These are phyloP conservation scores for Coniosporium uncinatum DNA, from an alignment of 2,329 filamentous ascomycete species.

Conservation along the genomic window DNA sequence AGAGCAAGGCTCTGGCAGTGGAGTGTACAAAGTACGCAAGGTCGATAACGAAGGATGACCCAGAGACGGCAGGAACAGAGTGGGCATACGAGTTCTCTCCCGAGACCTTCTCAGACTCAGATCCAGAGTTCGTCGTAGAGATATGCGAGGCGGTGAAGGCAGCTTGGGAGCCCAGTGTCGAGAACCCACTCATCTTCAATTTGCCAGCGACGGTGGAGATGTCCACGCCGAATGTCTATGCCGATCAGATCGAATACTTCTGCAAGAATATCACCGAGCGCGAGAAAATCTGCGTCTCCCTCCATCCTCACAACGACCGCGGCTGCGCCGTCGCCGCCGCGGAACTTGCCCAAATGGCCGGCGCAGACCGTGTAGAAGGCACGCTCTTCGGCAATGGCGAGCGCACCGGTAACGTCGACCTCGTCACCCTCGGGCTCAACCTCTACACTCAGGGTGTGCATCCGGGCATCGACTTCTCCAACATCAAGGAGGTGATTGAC, in stretches of 20 bases:
- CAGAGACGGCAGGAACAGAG: slow-evolving; percentile 47
- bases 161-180: slow-evolving; percentile 79
- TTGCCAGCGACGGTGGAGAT: slow-evolving; percentile 95
- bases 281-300: slow-evolving; percentile 81
- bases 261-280: slow-evolving; percentile 79
- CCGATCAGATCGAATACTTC: slow-evolving; percentile 96
- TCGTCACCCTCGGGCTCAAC: slow-evolving; percentile 89
- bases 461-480: slow-evolving; percentile 85
- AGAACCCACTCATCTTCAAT: slow-evolving; percentile 92
- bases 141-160: slow-evolving; percentile 92
- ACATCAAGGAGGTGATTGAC: slow-evolving; percentile 81
- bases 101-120: slow-evolving; percentile 87
- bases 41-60: slow-evolving; percentile 81
- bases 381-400: slow-evolving; percentile 95
- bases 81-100: slow-evolving; percentile 84
- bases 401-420: slow-evolving; percentile 90
- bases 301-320: slow-evolving; percentile 94
- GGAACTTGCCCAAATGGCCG: slow-evolving; percentile 94
- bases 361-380: slow-evolving; percentile 82
- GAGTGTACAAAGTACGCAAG: slow-evolving; percentile 83
- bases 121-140: slow-evolving; percentile 74
- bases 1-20: slow-evolving; percentile 77
- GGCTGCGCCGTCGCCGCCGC: slow-evolving; percentile 87
- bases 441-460: slow-evolving; percentile 91
- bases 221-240: slow-evolving; percentile 91